Conservation (phyloP, 2,329 filamentous ascomycete species). For the Hypoxylon sp. region DNA sequence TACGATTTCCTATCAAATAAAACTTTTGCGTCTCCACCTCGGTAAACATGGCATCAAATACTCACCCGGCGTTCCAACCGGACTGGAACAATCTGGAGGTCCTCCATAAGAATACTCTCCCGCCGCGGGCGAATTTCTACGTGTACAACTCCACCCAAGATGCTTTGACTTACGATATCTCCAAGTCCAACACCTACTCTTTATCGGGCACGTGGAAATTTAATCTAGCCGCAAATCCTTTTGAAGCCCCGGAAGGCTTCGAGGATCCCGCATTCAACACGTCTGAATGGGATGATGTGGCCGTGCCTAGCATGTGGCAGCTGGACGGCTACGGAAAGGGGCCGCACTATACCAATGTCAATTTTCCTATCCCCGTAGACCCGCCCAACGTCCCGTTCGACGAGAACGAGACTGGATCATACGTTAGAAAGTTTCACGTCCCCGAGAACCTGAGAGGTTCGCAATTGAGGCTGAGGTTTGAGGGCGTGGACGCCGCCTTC, state of each 20-base stretch:
- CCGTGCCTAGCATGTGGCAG: constrained; percentile 78
- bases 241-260: constrained; percentile 53
- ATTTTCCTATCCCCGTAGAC: constrained; percentile 73
- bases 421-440: constrained; percentile 62
- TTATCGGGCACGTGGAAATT: constrained; percentile 65
- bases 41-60: constrained; percentile 35
- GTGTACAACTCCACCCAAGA: constrained; percentile 61
- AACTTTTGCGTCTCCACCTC: background rate
- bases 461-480: constrained; percentile 69
- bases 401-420: constrained; percentile 66
- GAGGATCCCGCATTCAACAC: constrained; percentile 46
- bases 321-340: constrained; percentile 71
- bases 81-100: constrained; percentile 71
- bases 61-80: constrained; percentile 50
- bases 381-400: constrained; percentile 68
- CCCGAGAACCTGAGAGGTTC: constrained; percentile 53
- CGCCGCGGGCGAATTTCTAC: constrained; percentile 67
- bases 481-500: constrained; percentile 72
- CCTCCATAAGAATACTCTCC: constrained; percentile 67
- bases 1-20: background rate
- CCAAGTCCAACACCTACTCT: constrained; percentile 52
- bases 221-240: constrained; percentile 54
- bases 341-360: constrained; percentile 77
- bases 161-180: constrained; percentile 58
- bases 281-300: constrained; percentile 62